phyloP scores from a whole-genome alignment of 2,329 filamentous ascomycete genomes.

The Fusarium xyrophilum region DNA sequence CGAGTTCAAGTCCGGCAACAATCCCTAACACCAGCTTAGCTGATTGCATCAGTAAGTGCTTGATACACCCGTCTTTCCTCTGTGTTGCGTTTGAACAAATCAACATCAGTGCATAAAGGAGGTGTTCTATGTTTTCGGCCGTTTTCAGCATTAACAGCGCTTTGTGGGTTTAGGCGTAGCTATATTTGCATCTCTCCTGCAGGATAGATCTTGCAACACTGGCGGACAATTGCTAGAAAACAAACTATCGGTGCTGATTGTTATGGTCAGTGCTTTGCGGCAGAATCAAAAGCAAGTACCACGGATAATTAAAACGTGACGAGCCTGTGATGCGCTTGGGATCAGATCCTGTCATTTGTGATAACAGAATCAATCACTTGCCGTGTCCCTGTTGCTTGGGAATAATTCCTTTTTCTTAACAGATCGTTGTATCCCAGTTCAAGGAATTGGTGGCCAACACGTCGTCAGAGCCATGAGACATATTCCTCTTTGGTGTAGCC shows the following conservation, averaged over 20 bases:
- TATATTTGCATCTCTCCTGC: not conserved
- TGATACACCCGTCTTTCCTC: not conserved
- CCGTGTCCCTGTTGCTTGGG: conserved; percentile 6
- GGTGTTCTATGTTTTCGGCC: not conserved
- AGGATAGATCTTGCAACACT: not conserved
- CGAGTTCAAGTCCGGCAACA: not conserved
- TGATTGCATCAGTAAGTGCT: not conserved
- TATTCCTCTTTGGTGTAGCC: not conserved
- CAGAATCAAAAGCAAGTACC: conserved; percentile 11
- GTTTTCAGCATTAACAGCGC: not conserved
- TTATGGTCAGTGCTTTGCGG: not conserved
- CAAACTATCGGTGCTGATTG: not conserved
- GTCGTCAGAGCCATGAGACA: conserved; percentile 5
- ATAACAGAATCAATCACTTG: conserved; percentile 11
- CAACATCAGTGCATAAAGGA: not conserved
- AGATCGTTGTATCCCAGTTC: not conserved
- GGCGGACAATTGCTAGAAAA: not conserved
- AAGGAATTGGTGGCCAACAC: conserved; percentile 7
- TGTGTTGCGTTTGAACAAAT: not conserved
- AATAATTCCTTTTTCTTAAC: conserved; percentile 3
- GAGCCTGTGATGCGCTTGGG: not conserved
- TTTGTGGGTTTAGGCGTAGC: not conserved
- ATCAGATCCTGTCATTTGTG: conserved; percentile 31
- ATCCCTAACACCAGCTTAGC: not conserved
- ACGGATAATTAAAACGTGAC: not conserved